Percentiles rank a stretch among this genome's conserved stretches.
These are phyloP conservation scores for Eucalyptus globulus DNA, from an alignment of 345 rosid genomes.

Conservation along the genomic window DNA sequence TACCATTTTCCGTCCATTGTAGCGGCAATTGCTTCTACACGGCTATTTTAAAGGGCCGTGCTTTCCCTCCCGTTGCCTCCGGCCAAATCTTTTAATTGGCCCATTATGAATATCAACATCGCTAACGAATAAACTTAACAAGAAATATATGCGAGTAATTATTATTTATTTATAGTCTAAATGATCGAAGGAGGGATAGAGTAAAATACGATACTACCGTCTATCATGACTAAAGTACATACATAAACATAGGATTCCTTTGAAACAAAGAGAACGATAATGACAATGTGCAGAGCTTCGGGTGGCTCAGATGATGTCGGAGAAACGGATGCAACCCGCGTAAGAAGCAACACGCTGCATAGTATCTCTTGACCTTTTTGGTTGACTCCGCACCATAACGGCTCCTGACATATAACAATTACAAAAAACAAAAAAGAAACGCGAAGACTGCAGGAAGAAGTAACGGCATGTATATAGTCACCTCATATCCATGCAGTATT, in stretches of 20 bases:
- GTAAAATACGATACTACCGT: not conserved
- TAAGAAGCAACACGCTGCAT: too few relatives aligned
- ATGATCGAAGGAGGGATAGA: not conserved
- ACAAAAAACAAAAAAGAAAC: too few relatives aligned
- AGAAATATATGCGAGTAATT: not conserved
- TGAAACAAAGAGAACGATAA: not conserved
- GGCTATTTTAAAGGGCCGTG: too few relatives aligned
- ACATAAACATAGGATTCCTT: not conserved
- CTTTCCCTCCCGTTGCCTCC: not conserved
- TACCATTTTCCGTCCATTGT: not conserved
- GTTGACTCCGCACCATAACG: too few relatives aligned
- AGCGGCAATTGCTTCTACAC: not conserved
- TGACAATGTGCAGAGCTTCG: not conserved
- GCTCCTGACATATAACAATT: too few relatives aligned
- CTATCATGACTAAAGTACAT: accelerated
- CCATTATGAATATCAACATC: not conserved
- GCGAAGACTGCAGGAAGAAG: too few relatives aligned
- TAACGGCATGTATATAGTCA: too few relatives aligned
- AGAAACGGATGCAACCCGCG: not conserved
- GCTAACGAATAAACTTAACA: not conserved
- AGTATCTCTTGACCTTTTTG: accelerated
- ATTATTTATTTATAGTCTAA: too few relatives aligned
- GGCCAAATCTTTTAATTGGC: not conserved
- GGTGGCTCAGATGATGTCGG: not conserved
- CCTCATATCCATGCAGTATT: not conserved